These are phyloP conservation scores for Hypoxylon sp. DNA, from an alignment of 2,329 filamentous ascomycete species.

Conservation along the genomic window DNA sequence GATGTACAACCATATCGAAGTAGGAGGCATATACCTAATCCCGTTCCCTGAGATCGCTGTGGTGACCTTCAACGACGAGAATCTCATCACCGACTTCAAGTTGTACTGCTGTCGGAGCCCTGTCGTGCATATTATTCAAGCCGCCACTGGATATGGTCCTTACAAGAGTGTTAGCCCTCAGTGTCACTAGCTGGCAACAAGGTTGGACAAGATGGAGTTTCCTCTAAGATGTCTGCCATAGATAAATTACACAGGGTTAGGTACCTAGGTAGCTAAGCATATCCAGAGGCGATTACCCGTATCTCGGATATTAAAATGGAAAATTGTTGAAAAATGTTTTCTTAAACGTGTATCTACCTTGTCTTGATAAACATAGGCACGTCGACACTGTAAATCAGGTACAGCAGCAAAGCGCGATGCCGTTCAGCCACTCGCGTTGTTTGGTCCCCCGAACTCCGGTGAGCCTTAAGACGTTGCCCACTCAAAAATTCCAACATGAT, in stretches of 20 bases:
- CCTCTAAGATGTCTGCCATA: background rate
- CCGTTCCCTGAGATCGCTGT: slow-evolving; percentile 11
- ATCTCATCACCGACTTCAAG: slow-evolving; percentile 29
- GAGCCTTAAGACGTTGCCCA: slow-evolving; percentile 16
- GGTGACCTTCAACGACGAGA: slow-evolving; percentile 16
- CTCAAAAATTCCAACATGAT: slow-evolving; percentile 26
- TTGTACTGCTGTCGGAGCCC: slow-evolving; percentile 28
- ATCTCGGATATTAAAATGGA: background rate
- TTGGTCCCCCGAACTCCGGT: slow-evolving; percentile 34
- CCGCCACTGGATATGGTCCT: slow-evolving; percentile 22
- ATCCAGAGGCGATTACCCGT: background rate
- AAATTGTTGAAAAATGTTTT: slow-evolving; percentile 20
- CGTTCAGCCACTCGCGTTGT: slow-evolving; percentile 11
- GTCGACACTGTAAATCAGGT: slow-evolving; percentile 21
- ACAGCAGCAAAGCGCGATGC: slow-evolving; percentile 20
- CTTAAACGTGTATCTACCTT: slow-evolving; percentile 10
- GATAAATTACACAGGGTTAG: background rate
- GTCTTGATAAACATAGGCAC: slow-evolving; percentile 13
- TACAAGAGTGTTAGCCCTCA: slow-evolving; percentile 5
- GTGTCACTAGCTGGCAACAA: slow-evolving; percentile 3
- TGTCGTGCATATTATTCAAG: slow-evolving; percentile 23
- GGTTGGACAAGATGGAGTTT: background rate
- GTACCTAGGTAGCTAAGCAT: background rate
- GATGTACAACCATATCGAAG: slow-evolving; percentile 16
- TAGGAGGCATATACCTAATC: slow-evolving; percentile 7